These are phyloP conservation scores for Tetrahymena thermophila DNA, from an alignment of 73 alveolate species.

Conservation along the genomic window DNA sequence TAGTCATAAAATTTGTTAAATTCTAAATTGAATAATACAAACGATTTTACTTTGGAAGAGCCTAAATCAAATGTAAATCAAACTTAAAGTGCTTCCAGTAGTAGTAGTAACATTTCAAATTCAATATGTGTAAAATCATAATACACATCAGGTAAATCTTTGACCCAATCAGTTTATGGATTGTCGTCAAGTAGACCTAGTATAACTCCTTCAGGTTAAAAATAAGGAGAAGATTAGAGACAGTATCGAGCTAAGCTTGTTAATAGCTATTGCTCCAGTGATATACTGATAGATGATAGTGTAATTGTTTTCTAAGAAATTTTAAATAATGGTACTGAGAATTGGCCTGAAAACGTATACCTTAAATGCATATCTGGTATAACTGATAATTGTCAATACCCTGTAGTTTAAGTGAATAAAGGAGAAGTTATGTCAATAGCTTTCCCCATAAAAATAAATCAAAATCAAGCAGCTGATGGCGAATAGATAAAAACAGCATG, in stretches of 20 bases:
- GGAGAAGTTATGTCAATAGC: not conserved
- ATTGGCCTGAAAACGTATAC: not conserved
- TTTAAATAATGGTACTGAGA: not conserved
- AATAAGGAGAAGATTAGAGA: not conserved
- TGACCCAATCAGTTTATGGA: not conserved
- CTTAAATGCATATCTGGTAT: not conserved
- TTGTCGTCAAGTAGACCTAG: not conserved
- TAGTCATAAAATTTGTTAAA: not conserved
- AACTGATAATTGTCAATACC: not conserved
- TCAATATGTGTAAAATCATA: not conserved
- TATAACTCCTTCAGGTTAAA: not conserved
- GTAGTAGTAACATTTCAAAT: not conserved
- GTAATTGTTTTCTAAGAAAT: not conserved
- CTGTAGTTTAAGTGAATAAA: not conserved
- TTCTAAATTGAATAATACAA: not conserved
- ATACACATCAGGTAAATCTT: not conserved
- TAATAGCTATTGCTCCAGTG: not conserved
- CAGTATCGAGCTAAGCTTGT: not conserved
- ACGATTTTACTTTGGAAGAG: not conserved
- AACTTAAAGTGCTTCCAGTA: not conserved
- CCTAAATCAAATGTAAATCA: not conserved
- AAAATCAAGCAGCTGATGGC: not conserved
- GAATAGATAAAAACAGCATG: not conserved
- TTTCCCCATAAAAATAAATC: not conserved
- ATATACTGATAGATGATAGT: not conserved